Percentiles rank a stretch among this genome's conserved stretches.
These are phyloP conservation scores for Isatis lusitanica DNA, from an alignment of 441 rosid genomes.

Conservation along the genomic window DNA sequence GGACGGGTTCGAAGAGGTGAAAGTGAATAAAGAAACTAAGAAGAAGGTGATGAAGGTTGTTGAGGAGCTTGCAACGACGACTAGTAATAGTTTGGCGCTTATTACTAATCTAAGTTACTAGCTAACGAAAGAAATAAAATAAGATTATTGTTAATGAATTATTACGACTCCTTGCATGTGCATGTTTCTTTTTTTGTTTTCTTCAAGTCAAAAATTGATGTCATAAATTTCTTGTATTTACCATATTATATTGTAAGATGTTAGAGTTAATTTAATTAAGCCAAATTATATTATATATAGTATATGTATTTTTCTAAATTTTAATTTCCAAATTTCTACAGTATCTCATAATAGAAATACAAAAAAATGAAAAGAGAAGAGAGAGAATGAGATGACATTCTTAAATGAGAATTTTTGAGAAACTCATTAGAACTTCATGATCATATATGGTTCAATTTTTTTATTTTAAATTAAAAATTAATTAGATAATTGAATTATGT, in stretches of 20 bases:
- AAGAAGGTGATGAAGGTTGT: conserved; percentile 44
- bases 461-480: too few species aligned
- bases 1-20: conserved; percentile 56
- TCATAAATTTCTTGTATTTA: neutral
- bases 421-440: too few species aligned
- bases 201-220: conserved; percentile 8
- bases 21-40: conserved; percentile 44
- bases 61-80: conserved; percentile 41
- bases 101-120: conserved; percentile 39
- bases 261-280: neutral
- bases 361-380: too few species aligned
- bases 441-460: too few species aligned
- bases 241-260: conserved; percentile 1
- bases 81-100: conserved; percentile 76
- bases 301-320: neutral
- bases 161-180: conserved; percentile 11
- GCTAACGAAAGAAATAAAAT: neutral
- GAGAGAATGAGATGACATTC: too few species aligned
- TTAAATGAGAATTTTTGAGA: too few species aligned
- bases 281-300: neutral
- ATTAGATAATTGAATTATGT: too few species aligned
- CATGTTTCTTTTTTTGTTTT: neutral
- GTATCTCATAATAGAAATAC: too few species aligned
- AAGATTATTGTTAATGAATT: conserved; percentile 4
- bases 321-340: too few species aligned